phyloP scores from a whole-genome alignment of 2,329 filamentous ascomycete species.

The Botrytis pseudocinerea region DNA sequence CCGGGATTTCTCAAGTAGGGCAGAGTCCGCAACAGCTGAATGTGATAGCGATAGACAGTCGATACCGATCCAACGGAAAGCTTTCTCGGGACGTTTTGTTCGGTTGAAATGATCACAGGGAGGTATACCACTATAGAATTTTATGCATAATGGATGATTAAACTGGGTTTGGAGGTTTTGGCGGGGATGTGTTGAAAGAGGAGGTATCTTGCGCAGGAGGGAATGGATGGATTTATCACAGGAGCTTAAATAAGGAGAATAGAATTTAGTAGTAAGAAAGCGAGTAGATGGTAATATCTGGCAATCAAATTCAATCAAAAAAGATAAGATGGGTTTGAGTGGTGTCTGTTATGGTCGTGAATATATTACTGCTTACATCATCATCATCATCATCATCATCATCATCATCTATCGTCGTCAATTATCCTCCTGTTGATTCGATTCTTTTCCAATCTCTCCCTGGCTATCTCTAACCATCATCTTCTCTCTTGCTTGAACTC shows the following conservation, averaged over 20 bases:
- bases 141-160: constrained; percentile 4
- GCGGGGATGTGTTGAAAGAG: not conserved
- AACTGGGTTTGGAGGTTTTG: not conserved
- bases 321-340: not conserved
- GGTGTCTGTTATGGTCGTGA: not conserved
- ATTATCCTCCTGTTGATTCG: not conserved
- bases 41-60: not conserved
- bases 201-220: not conserved
- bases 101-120: not conserved
- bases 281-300: not conserved
- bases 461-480: not conserved
- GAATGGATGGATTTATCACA: not conserved
- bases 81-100: not conserved
- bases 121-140: not conserved
- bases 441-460: not conserved
- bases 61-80: not conserved
- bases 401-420: no score
- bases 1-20: not conserved
- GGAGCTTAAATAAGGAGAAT: not conserved
- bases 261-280: not conserved
- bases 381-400: not conserved
- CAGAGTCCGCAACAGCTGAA: not conserved
- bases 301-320: not conserved
- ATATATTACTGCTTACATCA: not conserved
- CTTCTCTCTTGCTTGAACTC: not conserved